These are phyloP conservation scores for Microdochium bolleyi DNA, from an alignment of 2,329 filamentous ascomycete species.

Conservation along the genomic window DNA sequence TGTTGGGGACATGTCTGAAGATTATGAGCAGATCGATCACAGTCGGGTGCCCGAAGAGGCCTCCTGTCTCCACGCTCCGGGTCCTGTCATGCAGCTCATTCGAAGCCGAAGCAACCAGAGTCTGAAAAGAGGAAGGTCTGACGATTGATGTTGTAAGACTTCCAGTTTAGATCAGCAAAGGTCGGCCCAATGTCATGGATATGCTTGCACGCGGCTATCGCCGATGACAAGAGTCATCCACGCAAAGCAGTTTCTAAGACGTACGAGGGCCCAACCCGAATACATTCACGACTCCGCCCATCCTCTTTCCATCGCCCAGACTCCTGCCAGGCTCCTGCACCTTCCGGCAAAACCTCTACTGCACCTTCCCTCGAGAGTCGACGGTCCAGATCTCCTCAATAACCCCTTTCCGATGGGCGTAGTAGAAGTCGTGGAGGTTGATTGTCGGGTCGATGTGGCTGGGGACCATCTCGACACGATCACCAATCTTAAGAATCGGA, in stretches of 20 bases:
- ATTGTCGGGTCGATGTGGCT: conserved; percentile 48
- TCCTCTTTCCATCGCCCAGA: too few relatives aligned
- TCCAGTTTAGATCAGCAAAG: too few relatives aligned
- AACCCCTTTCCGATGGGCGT: conserved; percentile 35
- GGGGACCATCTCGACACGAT: conserved; percentile 42
- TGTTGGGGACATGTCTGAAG: not conserved
- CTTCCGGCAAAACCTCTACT: too few relatives aligned
- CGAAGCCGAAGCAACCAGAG: not conserved
- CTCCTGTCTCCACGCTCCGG: not conserved
- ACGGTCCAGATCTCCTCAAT: conserved; percentile 44
- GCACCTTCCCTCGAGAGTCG: conserved; percentile 41
- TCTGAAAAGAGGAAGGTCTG: not conserved
- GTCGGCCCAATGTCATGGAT: too few relatives aligned
- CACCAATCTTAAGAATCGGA: conserved; percentile 30
- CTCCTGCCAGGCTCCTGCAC: too few relatives aligned
- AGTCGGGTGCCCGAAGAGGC: not conserved
- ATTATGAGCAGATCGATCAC: not conserved
- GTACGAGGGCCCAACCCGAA: too few relatives aligned
- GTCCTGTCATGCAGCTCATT: not conserved
- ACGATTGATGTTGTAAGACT: not conserved
- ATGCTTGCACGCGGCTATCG: too few relatives aligned
- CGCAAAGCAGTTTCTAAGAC: too few relatives aligned
- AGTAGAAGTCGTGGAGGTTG: conserved; percentile 43
- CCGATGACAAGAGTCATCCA: too few relatives aligned
- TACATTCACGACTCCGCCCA: too few relatives aligned